Base-by-base conservation (phyloP, 257 asterid genomes). In the Anisodus acutangulus region DNA sequence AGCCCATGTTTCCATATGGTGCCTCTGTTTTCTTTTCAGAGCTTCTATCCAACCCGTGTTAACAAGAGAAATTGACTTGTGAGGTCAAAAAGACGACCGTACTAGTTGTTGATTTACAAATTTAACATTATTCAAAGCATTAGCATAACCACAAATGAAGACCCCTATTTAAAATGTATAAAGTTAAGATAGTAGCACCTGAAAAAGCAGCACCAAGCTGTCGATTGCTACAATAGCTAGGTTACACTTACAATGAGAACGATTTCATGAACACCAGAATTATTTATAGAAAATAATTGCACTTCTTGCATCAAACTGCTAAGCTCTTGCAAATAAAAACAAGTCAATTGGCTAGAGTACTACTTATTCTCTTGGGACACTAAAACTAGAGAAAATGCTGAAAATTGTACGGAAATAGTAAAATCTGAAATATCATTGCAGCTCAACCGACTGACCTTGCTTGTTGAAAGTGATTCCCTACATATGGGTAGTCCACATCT, bases 401-500 rank as follows among this genome's bases (percentile, higher is more conserved):
- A 49, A 76, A 51, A 19, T 8, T 45, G 43, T 11, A 47, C 11
- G 59, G 41, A 72, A 72, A 72, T 72, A 47, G 41, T 11, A 76
- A 74, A 76, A 22, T 22, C 45, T 47, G 49, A 84, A 82, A 53
- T 82, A 59, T 54, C 22, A 67, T 39, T 82, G 49, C 60, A 82
- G 60, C 19, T 66, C 80, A 39, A 69, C 74, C 41, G 26, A 69
- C 93, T 79, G 86, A 95, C 99, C 99, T 92, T 80, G 93, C 92
- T 86, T 92, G 98, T 89, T 94, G 99, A 89, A 89, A 93, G 90
- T 96, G 98, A 85, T 92, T 94, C 87, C 99, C 99, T 82, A 93
- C 93, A 81, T 91, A 93, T 86, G 99, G 99, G 91, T 90, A 96
- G 91, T 97, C 99, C 63, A 97, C 92, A 87, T 97, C 99, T 90